Evolutionary conservation across 768 basidiomycete species (phyloP).

Genomic region (Lyophyllum atratum): DNA sequence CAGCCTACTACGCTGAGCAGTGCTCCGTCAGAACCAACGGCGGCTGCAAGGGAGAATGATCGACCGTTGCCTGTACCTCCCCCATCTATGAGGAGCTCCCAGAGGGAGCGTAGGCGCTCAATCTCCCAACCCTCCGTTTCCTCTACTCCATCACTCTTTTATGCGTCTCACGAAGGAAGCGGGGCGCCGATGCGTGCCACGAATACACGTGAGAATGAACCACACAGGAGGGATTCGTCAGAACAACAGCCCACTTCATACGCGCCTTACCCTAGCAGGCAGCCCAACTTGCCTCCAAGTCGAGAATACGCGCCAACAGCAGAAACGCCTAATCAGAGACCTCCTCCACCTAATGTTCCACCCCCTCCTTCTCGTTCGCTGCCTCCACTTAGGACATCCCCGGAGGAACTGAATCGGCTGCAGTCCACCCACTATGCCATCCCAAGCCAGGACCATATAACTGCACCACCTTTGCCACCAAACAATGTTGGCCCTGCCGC

Average conservation of each 20-base stretch:
- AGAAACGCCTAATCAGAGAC: background rate
- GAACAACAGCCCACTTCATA: slow-evolving; percentile 3
- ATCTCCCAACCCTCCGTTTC: slow-evolving; percentile 8
- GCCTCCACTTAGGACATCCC: background rate
- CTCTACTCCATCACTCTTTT: background rate
- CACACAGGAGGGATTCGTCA: background rate
- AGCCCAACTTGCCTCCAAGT: background rate
- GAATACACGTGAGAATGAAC: background rate
- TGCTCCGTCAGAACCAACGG: slow-evolving; percentile 1
- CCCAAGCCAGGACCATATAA: background rate
- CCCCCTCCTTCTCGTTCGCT: background rate
- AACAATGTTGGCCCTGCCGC: background rate
- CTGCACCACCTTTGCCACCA: background rate
- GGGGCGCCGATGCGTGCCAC: background rate
- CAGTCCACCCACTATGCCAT: background rate
- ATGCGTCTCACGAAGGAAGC: slow-evolving; percentile 4
- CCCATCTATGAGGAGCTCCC: background rate
- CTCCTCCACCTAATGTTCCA: background rate
- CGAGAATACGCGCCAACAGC: background rate
- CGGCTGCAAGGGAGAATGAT: slow-evolving; percentile 1
- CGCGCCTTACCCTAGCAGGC: background rate
- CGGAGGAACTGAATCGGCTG: background rate
- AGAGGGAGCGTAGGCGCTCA: slow-evolving; percentile 14
- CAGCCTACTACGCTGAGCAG: background rate
- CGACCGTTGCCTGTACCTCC: slow-evolving; percentile 7